Evolutionary conservation across 1,284 basidiomycete genomes (phyloP), one percentile per base, ranked within the genome.

Genomic region (Entoloma clypeatum): DNA sequence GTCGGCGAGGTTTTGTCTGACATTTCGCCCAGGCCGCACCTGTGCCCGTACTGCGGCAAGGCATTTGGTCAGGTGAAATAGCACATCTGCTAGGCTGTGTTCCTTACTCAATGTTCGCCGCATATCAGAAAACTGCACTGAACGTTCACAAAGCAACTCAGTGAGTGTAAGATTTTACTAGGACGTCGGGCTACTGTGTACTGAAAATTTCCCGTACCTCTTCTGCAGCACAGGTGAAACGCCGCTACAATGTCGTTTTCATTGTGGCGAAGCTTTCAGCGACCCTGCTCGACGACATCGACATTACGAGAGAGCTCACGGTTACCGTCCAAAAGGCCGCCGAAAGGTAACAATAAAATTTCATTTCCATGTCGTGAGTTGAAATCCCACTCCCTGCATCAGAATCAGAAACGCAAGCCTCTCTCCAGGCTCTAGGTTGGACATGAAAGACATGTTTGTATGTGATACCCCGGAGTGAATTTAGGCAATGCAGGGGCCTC

Each of bases 281-380:
- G 80, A 84, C 48, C 80, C 80, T 10, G 78, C 81, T 2, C 66
- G 80, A 32, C 66, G 76, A 34, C 75, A 79, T 48, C 67, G 77
- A 32, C 80, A 83, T 58, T 74, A 76, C 61, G 67, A 71, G 16
- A 62, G 69, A 16, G 63, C 52, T 13, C 80, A 83, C 45, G 63
- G 64, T n/a, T 77, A 81, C 44, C 50, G 68, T 35, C 73, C 76
- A 14, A 67, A 67, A 43, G n/a, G n/a, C n/a, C n/a, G n/a, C n/a
- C n/a, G n/a, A n/a, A n/a, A n/a, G n/a, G n/a, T n/a, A n/a, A n/a
- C n/a, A n/a, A n/a, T n/a, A n/a, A n/a, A n/a, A n/a, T n/a, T n/a
- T n/a, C n/a, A n/a, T n/a, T n/a, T n/a, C n/a, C n/a, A n/a, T n/a
- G n/a, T n/a, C n/a, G n/a, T n/a, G n/a, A n/a, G n/a, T n/a, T n/a